Conservation (phyloP, 257 asterid genomes). For the Solanum pimpinellifolium region DNA sequence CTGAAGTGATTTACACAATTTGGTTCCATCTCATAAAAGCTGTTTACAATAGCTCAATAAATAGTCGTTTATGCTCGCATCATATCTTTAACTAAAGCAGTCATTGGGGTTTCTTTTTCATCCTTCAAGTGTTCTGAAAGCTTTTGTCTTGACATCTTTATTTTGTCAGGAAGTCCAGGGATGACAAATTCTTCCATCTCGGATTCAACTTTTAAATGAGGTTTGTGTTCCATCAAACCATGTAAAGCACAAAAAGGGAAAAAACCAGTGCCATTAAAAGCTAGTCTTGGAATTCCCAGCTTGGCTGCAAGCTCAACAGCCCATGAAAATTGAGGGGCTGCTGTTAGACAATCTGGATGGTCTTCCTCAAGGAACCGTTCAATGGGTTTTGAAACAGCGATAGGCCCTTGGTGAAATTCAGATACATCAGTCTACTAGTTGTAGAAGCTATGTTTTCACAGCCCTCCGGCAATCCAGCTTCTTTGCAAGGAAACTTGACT, state of each 20-base stretch:
- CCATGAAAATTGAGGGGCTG: constrained; percentile 21
- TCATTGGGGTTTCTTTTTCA: neutral
- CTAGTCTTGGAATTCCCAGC: constrained; percentile 8
- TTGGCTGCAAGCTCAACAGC: constrained; percentile 5
- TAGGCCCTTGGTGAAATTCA: neutral
- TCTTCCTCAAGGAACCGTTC: constrained; percentile 5
- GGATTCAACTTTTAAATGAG: constrained; percentile 10
- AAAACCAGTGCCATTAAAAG: constrained; percentile 22
- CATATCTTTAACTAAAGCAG: neutral
- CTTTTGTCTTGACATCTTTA: constrained; percentile 12
- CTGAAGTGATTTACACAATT: constrained; percentile 16
- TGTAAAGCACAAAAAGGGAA: constrained; percentile 3
- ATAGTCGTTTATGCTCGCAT: constrained; percentile 17
- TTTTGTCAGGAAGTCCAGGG: constrained; percentile 14
- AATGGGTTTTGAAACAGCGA: constrained; percentile 10
- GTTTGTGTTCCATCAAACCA: constrained; percentile 4
- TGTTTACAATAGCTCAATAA: constrained; percentile 31
- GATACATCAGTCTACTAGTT: constrained; percentile 9
- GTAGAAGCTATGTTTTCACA: constrained; percentile 22
- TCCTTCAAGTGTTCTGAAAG: neutral
- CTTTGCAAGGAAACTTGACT: constrained; percentile 13
- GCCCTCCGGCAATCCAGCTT: constrained; percentile 24
- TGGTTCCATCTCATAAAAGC: constrained; percentile 34
- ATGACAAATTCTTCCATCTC: constrained; percentile 19
- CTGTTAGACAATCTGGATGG: constrained; percentile 16